These are phyloP conservation scores for Scleromitrula shiraiana DNA, from an alignment of 2,329 filamentous ascomycete genomes.

Conservation along the genomic window DNA sequence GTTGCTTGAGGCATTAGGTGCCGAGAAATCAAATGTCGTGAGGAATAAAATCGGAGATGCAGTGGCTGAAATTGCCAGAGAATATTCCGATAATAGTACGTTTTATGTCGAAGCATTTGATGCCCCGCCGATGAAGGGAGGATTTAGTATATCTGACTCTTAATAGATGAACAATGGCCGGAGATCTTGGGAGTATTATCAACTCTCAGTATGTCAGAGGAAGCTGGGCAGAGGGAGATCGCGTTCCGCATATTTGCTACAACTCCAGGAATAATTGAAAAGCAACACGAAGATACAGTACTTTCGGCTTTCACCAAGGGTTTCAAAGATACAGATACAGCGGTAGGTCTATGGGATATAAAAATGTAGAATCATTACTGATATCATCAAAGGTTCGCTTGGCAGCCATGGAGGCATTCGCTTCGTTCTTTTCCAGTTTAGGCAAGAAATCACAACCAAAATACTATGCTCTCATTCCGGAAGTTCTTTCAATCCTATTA, in stretches of 20 bases:
- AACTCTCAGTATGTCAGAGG: constrained; percentile 78
- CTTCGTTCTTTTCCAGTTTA: constrained; percentile 88
- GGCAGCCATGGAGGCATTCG: constrained; percentile 92
- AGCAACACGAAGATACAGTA: constrained; percentile 88
- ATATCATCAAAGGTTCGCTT: constrained; percentile 61
- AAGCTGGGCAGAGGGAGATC: constrained; percentile 78
- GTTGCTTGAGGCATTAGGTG: constrained; percentile 67
- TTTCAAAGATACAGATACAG: constrained; percentile 80
- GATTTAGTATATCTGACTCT: constrained; percentile 12
- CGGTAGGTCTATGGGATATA: constrained; percentile 42
- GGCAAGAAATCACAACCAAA: constrained; percentile 81
- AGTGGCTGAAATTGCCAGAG: constrained; percentile 89
- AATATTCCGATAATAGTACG: constrained; percentile 88
- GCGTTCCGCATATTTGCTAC: constrained; percentile 94
- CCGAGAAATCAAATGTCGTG: constrained; percentile 65
- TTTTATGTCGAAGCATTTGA: constrained; percentile 14
- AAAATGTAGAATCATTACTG: background rate
- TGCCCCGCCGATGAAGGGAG: background rate
- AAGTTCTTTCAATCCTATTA: constrained; percentile 88
- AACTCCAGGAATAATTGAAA: constrained; percentile 91
- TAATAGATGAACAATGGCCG: constrained; percentile 72
- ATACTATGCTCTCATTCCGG: constrained; percentile 79
- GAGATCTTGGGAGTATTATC: constrained; percentile 83
- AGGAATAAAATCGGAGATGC: constrained; percentile 96
- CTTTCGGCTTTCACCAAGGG: constrained; percentile 81